Evolutionary conservation across 2,329 filamentous ascomycete genomes (phyloP), one percentile per base, ranked within the genome.

Genomic region (Harringtonia lauricola): DNA sequence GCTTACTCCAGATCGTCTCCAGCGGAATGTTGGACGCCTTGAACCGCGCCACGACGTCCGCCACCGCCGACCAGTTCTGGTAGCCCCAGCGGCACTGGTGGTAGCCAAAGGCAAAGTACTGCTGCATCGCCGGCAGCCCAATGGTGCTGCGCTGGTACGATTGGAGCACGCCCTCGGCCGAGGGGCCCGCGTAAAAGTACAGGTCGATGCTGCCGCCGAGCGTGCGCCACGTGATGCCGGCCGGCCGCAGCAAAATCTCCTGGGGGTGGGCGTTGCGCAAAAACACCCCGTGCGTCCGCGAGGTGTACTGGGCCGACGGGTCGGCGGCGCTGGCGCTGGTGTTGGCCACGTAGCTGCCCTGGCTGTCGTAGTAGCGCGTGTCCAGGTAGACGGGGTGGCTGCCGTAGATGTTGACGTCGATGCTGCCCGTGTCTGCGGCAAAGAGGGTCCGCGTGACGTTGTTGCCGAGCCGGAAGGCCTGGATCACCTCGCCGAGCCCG

Each of bases 11-110:
- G 59, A 86, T 80, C 3, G 79, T 83, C 58, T 88, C 83, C 1
- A 87, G 64, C 1, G 82, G 81, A 44, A 88, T 86, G 15, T 67
- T 63, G 34, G 76, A 74, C 39, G 68, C 66, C 30, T 70, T 73
- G 60, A 85, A 86, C 57, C 76, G 79, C 47, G 76, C 72, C 6
- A 86, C 71, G 1, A 86, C 80, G 40, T 78, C 73, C 49, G 81
- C 71, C 3, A 86, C 56, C 24, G 76, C 69, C 1, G 75, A 73
- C 77, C 82, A 87, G 53, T 85, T 86, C 33, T 71, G 65, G 57
- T 92, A 92, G 1, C 86, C 86, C 79, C 86, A 92, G 47, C 84
- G 73, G 53, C 85, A 90, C 57, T 94, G 86, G 51, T 94, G 86
- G 57, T 74, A 90, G 1, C 87, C 87, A 47, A 94, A 77, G 0